A percentile compares a stretch with the other conserved stretches of the same genome.
Evolutionary conservation across 1,284 basidiomycete species (phyloP).

Genomic region (Garcileccinum viscosum): DNA sequence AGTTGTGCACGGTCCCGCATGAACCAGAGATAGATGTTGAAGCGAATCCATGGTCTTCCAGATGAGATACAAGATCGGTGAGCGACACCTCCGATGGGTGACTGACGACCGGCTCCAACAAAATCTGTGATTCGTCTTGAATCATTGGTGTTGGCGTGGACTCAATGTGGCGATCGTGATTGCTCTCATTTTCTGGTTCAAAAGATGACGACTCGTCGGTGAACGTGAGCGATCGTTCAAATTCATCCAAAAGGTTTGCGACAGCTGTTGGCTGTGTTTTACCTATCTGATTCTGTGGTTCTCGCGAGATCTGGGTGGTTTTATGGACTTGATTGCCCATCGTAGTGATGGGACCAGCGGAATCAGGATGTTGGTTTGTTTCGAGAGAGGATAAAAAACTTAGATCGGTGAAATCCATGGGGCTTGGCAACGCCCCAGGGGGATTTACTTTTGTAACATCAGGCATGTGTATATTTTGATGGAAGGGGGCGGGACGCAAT

Average conservation of each 20-base stretch:
- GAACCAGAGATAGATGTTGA: not conserved
- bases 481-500: not conserved
- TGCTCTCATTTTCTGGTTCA: not conserved
- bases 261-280: not conserved
- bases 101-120: not conserved
- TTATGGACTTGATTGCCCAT: conserved; percentile 2
- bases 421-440: not conserved
- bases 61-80: not conserved
- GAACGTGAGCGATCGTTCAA: conserved; percentile 16
- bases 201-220: not conserved
- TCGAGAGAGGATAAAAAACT: not conserved
- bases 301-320: not conserved
- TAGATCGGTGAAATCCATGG: not conserved
- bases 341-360: not conserved
- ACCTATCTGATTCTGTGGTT: not conserved
- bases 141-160: not conserved
- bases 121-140: not conserved
- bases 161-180: not conserved
- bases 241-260: conserved; percentile 10
- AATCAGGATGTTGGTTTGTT: not conserved
- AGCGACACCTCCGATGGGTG: not conserved
- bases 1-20: not conserved
- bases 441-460: not conserved
- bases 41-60: no score
- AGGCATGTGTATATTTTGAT: not conserved